Evolutionary conservation across 202 grass and related monocot genomes (phyloP).

Genomic region (Musa balbisiana): DNA sequence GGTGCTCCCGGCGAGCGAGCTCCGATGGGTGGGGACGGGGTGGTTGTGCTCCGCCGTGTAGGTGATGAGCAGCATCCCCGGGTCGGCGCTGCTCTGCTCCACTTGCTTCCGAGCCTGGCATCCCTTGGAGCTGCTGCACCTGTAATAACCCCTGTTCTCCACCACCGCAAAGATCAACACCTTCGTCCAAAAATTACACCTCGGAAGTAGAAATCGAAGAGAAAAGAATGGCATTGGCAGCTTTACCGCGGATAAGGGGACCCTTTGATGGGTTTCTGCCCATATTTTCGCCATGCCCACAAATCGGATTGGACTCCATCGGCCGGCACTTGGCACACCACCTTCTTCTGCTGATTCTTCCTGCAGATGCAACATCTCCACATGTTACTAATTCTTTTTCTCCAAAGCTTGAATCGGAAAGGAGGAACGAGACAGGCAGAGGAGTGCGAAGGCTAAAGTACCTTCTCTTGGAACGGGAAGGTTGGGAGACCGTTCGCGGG

Average conservation of each 20-base stretch:
- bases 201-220: background rate
- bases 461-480: too few species aligned
- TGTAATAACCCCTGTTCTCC: conserved; percentile 74
- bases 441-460: too few species aligned
- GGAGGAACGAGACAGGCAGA: background rate
- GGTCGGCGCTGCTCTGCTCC: conserved; percentile 57
- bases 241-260: conserved; percentile 77
- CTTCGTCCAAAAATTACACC: background rate
- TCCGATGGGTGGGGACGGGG: conserved; percentile 64
- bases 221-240: background rate
- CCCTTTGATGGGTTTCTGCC: conserved; percentile 94
- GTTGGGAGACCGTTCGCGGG: too few species aligned
- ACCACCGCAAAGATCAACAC: background rate
- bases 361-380: conserved; percentile 13
- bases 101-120: conserved; percentile 83
- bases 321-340: conserved; percentile 61
- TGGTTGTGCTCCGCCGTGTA: conserved; percentile 88
- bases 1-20: conserved; percentile 73
- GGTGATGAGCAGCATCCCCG: conserved; percentile 70
- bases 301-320: conserved; percentile 67
- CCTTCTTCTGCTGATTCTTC: conserved; percentile 95
- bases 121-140: conserved; percentile 83
- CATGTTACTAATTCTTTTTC: background rate
- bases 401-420: background rate
- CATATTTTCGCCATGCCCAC: conserved; percentile 96